These are phyloP conservation scores for Heterobasidion irregulare DNA, from an alignment of 1,284 basidiomycete species.

Conservation along the genomic window DNA sequence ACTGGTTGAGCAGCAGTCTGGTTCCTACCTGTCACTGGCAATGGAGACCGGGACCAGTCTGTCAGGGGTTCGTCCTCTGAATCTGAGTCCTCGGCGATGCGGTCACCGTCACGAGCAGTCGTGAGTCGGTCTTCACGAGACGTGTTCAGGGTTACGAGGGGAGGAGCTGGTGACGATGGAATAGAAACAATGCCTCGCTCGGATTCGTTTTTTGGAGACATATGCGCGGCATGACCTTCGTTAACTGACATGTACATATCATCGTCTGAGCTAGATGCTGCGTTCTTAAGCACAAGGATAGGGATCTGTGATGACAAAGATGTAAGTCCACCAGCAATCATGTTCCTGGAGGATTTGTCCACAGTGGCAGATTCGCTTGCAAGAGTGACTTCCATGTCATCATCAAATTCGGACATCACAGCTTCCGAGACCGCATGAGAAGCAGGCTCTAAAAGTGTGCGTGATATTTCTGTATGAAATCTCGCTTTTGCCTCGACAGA, in stretches of 20 bases:
- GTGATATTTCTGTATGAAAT: not conserved
- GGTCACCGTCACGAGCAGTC: no score
- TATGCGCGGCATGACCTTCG: not conserved
- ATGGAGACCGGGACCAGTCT: slow-evolving; percentile 47
- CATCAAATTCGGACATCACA: not conserved
- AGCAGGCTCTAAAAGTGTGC: not conserved
- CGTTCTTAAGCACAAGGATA: no score
- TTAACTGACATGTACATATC: not conserved
- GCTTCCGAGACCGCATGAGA: not conserved
- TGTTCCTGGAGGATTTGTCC: no score
- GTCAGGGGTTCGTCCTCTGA: slow-evolving; percentile 22
- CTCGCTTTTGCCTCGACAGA: no score
- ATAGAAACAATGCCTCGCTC: no score
- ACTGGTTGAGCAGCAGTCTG: slow-evolving; percentile 8
- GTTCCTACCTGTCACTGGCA: slow-evolving; percentile 23
- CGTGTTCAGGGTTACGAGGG: no score
- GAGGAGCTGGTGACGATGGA: no score
- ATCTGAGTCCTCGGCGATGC: slow-evolving; percentile 1
- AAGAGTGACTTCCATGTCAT: not conserved
- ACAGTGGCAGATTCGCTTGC: no score
- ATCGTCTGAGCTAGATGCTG: not conserved
- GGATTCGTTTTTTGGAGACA: not conserved
- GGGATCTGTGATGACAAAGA: not conserved
- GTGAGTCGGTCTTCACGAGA: no score
- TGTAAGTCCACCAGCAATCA: not conserved